Percentiles rank a stretch among this genome's conserved stretches.
These are phyloP conservation scores for Cucurbita maxima DNA, from an alignment of 306 rosid genomes.

Conservation along the genomic window DNA sequence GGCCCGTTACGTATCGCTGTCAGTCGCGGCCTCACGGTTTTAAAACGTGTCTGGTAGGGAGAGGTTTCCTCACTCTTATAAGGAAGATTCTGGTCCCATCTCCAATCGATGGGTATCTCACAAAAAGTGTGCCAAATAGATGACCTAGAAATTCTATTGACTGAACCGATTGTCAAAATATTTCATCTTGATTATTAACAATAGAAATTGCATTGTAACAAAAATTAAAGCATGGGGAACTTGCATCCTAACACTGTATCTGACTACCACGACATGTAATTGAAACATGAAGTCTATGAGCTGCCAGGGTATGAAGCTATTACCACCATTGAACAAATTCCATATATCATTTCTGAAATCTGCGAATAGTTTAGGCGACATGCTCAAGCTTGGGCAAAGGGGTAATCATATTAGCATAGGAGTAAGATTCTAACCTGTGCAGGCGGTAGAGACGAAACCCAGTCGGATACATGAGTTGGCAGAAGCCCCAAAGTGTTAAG, in stretches of 20 bases:
- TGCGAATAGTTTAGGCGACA: neutral
- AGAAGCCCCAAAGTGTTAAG: constrained; percentile 90
- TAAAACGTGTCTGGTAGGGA: no score
- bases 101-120: no score
- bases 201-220: neutral
- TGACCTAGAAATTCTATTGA: neutral
- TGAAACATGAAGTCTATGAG: neutral
- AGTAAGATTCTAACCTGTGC: constrained; percentile 52
- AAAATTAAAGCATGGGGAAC: neutral
- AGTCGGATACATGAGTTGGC: constrained; percentile 92
- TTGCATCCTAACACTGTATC: neutral
- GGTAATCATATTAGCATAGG: neutral
- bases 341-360: neutral
- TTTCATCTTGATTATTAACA: neutral
- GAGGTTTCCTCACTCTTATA: no score
- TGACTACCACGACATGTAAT: neutral
- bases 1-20: no score
- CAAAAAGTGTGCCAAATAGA: neutral
- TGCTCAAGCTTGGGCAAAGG: neutral
- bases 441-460: constrained; percentile 91
- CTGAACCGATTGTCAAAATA: neutral
- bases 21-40: no score
- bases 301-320: neutral
- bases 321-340: neutral
- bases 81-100: no score